These are phyloP conservation scores for Trametes pubescens DNA, from an alignment of 1,284 basidiomycete genomes.

Conservation along the genomic window DNA sequence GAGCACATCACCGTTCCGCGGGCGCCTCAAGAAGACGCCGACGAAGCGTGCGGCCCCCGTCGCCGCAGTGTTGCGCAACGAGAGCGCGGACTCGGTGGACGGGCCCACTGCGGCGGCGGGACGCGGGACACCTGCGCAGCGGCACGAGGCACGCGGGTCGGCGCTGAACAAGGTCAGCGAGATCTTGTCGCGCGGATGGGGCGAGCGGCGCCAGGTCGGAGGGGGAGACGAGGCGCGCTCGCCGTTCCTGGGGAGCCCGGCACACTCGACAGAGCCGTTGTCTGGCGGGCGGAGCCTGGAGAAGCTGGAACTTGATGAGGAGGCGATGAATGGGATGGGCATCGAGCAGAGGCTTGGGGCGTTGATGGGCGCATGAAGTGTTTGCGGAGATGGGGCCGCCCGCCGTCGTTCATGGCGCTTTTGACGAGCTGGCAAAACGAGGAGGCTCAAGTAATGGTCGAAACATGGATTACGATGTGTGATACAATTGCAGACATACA, in stretches of 20 bases:
- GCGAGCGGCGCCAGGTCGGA: constrained; percentile 33
- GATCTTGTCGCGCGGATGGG: constrained; percentile 44
- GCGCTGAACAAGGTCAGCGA: constrained; percentile 45
- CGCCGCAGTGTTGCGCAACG: constrained; percentile 11
- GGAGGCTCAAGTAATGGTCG: no score
- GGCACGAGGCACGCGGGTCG: constrained; percentile 37
- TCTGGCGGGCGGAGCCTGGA: constrained; percentile 8
- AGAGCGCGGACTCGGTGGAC: constrained; percentile 15
- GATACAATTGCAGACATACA: no score
- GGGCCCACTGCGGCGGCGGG: constrained; percentile 9
- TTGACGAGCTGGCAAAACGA: no score
- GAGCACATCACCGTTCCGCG: constrained; percentile 33
- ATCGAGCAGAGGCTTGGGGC: constrained; percentile 32
- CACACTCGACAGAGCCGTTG: neutral
- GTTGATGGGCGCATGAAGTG: neutral
- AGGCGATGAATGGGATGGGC: constrained; percentile 23
- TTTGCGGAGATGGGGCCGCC: no score
- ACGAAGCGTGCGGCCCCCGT: constrained; percentile 11
- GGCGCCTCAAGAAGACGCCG: constrained; percentile 35
- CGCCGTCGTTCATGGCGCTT: no score
- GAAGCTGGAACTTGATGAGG: constrained; percentile 14
- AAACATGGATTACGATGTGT: no score
- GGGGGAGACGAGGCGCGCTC: constrained; percentile 20
- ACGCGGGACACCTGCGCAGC: constrained; percentile 37
- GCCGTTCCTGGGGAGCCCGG: constrained; percentile 20